These are phyloP conservation scores for Nowakowskiella sp. DNA, from an alignment of 192 early-diverging fungal genomes.

Conservation along the genomic window DNA sequence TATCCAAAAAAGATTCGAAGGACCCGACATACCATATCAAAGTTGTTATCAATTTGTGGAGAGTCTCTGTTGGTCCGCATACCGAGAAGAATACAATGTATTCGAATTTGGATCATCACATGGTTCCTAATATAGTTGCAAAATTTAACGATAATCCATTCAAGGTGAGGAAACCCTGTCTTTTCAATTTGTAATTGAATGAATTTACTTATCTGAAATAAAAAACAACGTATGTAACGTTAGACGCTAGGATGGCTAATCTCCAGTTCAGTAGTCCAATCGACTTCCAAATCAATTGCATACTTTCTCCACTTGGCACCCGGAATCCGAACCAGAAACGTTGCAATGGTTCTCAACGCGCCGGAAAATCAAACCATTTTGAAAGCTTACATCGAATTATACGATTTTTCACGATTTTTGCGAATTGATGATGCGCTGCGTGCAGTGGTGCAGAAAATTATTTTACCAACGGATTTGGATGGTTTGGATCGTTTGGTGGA, in stretches of 20 bases:
- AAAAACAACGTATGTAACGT: neutral
- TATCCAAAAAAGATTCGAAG: neutral
- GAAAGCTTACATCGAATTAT: neutral
- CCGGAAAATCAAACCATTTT: neutral
- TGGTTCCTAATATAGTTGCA: neutral
- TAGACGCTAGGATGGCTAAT: neutral
- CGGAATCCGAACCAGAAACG: neutral
- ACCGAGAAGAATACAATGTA: neutral
- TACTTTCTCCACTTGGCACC: neutral
- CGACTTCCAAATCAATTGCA: neutral
- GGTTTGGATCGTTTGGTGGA: neutral
- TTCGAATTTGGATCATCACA: neutral
- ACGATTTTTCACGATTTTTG: neutral
- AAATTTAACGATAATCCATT: neutral
- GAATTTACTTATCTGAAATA: neutral
- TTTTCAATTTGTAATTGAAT: neutral
- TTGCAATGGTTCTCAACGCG: neutral
- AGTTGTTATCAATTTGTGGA: neutral
- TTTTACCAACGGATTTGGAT: neutral
- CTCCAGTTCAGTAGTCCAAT: neutral
- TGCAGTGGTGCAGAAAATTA: neutral
- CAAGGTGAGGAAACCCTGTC: too few relatives aligned
- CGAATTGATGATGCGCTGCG: neutral
- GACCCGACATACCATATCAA: neutral
- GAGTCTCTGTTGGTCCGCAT: neutral